Evolutionary conservation across 345 rosid species (phyloP).

Genomic region (Eucalyptus camaldulensis): DNA sequence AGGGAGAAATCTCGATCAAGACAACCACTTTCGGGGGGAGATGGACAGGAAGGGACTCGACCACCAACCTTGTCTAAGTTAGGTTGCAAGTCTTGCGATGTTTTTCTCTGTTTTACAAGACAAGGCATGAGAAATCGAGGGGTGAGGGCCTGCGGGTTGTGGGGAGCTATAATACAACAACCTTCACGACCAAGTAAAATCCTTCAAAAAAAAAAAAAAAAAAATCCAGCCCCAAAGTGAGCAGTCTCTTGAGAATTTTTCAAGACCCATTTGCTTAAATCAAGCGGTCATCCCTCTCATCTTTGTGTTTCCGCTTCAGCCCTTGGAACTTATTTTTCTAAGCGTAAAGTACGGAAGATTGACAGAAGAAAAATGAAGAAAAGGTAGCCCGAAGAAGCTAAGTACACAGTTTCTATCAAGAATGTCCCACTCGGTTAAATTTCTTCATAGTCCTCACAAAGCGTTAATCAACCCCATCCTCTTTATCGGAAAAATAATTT

Average conservation of each 20-base stretch:
- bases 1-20: not conserved
- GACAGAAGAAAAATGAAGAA: not conserved
- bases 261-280: not conserved
- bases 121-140: not conserved
- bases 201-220: not conserved
- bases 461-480: not conserved
- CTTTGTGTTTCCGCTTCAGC: not conserved
- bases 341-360: not conserved
- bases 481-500: not conserved
- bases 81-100: conserved; percentile 14
- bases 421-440: not conserved
- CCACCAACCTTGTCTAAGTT: not conserved
- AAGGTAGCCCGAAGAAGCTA: not conserved
- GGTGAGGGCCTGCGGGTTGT: not conserved
- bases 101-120: conserved; percentile 8
- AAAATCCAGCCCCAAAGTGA: not conserved
- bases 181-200: not conserved
- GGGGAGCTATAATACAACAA: not conserved
- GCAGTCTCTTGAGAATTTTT: not conserved
- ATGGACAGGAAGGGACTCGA: not conserved
- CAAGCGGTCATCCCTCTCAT: not conserved
- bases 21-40: not conserved
- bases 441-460: not conserved
- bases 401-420: not conserved
- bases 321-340: not conserved